phyloP scores from a whole-genome alignment of 1,284 basidiomycete genomes.

The Irpex sp. region DNA sequence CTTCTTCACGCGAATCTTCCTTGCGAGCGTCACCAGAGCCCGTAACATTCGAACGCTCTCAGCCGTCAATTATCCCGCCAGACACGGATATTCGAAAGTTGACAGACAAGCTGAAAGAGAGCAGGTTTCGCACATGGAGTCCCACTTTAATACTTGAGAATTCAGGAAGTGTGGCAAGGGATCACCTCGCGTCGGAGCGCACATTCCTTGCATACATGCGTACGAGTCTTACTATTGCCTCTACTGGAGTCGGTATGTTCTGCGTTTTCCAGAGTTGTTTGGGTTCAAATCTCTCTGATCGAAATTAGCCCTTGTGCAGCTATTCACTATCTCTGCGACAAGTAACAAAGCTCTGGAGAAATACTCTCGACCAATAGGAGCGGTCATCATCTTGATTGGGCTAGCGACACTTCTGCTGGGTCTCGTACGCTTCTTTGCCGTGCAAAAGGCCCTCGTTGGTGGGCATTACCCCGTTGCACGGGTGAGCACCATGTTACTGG shows the following conservation, averaged over 20 bases:
- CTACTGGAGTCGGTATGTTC: constrained; percentile 38
- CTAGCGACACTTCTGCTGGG: constrained; percentile 49
- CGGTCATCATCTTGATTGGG: constrained; percentile 46
- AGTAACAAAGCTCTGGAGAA: constrained; percentile 28
- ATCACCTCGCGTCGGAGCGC: constrained; percentile 54
- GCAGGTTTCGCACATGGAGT: constrained; percentile 11
- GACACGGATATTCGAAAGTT: background rate
- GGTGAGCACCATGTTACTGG: constrained; percentile 39
- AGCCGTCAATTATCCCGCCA: background rate
- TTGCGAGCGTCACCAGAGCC: background rate
- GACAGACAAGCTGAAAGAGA: background rate
- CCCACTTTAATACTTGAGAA: constrained; percentile 44
- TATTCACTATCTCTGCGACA: constrained; percentile 44
- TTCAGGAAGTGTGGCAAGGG: constrained; percentile 54
- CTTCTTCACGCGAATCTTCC: background rate
- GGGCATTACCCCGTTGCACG: constrained; percentile 58
- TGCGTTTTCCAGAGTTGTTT: background rate
- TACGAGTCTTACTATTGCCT: constrained; percentile 53
- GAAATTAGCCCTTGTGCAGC: constrained; percentile 47
- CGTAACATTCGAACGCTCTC: background rate
- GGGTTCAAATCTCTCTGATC: background rate
- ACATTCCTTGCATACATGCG: constrained; percentile 59
- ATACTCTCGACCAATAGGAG: constrained; percentile 54
- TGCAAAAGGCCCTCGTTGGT: constrained; percentile 49
- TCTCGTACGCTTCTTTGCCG: constrained; percentile 47